Conservation (phyloP, 768 basidiomycete genomes). For the Coprinellus micaceus region DNA sequence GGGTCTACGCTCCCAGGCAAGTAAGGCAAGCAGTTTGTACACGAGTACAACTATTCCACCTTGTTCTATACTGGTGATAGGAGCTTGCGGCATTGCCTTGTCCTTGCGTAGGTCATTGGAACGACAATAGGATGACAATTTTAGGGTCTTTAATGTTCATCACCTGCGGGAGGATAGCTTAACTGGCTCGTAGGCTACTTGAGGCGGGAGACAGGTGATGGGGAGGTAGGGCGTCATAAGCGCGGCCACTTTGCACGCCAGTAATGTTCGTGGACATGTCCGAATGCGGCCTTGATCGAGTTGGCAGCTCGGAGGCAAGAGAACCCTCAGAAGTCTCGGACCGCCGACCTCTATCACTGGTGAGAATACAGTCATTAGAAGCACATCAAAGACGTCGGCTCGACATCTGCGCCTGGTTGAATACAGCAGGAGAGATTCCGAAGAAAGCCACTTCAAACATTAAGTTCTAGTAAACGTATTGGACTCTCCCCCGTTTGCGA, state of each 20-base stretch:
- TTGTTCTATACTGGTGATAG: too few species aligned
- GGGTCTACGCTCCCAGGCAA: too few species aligned
- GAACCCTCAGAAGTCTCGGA: background rate
- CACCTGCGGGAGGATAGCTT: background rate
- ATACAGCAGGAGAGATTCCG: slow-evolving; percentile 3
- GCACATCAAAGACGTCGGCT: background rate
- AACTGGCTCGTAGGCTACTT: too few species aligned
- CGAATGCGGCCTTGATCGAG: background rate
- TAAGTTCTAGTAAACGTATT: background rate
- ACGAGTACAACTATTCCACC: too few species aligned
- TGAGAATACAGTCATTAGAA: slow-evolving; percentile 6
- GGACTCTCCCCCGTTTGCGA: too few species aligned
- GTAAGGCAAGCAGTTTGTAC: too few species aligned
- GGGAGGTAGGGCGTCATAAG: too few species aligned
- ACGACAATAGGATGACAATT: background rate
- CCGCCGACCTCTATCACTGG: background rate
- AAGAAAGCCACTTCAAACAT: background rate
- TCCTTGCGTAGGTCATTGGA: background rate
- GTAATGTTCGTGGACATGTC: background rate
- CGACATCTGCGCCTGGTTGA: background rate
- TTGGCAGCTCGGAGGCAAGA: background rate
- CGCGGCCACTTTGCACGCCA: too few species aligned
- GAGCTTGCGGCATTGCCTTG: background rate
- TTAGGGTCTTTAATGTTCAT: background rate
- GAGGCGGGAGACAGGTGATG: too few species aligned